phyloP scores from a whole-genome alignment of 2,329 filamentous ascomycete genomes.

The Apiospora phragmitis region DNA sequence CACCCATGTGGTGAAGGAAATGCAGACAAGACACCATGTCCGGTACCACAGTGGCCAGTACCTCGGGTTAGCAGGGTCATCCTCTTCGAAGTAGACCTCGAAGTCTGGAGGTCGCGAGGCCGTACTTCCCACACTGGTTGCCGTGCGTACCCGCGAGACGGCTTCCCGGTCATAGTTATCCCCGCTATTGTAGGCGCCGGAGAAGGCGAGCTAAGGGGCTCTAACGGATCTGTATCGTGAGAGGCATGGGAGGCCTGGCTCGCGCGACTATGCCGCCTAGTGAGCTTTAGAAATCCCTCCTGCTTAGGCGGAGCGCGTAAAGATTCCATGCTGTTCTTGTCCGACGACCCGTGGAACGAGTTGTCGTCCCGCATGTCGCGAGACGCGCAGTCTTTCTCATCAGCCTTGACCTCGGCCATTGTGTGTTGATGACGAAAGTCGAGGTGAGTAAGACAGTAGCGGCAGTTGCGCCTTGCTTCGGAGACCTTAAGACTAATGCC shows the following conservation, averaged over 20 bases:
- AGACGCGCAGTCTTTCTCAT: not conserved
- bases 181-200: slow-evolving; percentile 17
- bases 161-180: slow-evolving; percentile 39
- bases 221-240: slow-evolving; percentile 26
- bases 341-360: not conserved
- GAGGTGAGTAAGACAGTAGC: not conserved
- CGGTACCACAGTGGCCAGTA: slow-evolving; percentile 63
- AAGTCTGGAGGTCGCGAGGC: slow-evolving; percentile 57
- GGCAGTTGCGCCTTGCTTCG: not conserved
- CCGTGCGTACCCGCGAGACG: slow-evolving; percentile 42
- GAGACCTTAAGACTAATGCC: not conserved
- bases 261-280: not conserved
- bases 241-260: slow-evolving; percentile 22
- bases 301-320: not conserved
- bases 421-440: not conserved
- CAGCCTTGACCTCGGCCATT: not conserved
- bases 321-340: not conserved
- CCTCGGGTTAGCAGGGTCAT: slow-evolving; percentile 64
- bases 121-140: slow-evolving; percentile 42
- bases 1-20: slow-evolving; percentile 49
- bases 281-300: not conserved
- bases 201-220: slow-evolving; percentile 26
- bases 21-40: slow-evolving; percentile 43
- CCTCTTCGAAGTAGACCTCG: slow-evolving; percentile 70
- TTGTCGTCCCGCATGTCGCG: not conserved